Evolutionary conservation across 2,329 filamentous ascomycete species (phyloP), one percentile per base, ranked within the genome.

Genomic region (Nigrospora osmanthi): DNA sequence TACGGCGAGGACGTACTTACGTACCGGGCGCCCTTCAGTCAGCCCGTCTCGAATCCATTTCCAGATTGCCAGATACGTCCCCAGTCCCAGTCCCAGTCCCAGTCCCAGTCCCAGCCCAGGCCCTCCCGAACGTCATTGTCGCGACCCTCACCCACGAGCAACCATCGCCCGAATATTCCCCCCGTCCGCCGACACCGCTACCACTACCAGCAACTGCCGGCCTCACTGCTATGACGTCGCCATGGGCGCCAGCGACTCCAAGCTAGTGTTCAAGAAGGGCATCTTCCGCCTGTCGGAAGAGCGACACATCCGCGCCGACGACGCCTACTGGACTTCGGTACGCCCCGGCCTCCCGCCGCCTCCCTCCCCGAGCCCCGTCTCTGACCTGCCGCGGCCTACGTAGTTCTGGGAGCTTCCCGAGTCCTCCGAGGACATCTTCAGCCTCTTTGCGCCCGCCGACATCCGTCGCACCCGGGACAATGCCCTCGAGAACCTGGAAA

Each of bases 391-490:
- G 34, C 13, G 15, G 32, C 30, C 10, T 17, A n/a, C n/a, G n/a
- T n/a, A 96, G 87, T 97, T 97, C 70, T 97, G 91, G 90, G 88
- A 95, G 66, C 82, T 98, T 37, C 93, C 93, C 50, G 93, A 97
- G 66, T 90, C 89, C 13, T 82, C 88, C 43, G 93, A 97, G 62
- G 93, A 98, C 72, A 83, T 98, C 59, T 97, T 97, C 72, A 95
- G 89, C 61, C 80, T 97, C 49, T 97, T 96, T 68, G 89, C 90
- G 34, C 82, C 89, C 6, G 81, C 84, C 47, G 87, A 94, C 62
- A 91, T 96, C 51, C 87, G 90, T 50, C 83, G 90, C 54, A 90
- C 89, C 38, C 81, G 90, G 61, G 91, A 96, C 65, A 77, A 81
- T 56, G 85, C 89, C 40, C 72, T 94, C 50, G 83, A 87, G 62